These are phyloP conservation scores for Pythium dissotocum DNA, from an alignment of 352 stramenopile genomes.

Conservation along the genomic window DNA sequence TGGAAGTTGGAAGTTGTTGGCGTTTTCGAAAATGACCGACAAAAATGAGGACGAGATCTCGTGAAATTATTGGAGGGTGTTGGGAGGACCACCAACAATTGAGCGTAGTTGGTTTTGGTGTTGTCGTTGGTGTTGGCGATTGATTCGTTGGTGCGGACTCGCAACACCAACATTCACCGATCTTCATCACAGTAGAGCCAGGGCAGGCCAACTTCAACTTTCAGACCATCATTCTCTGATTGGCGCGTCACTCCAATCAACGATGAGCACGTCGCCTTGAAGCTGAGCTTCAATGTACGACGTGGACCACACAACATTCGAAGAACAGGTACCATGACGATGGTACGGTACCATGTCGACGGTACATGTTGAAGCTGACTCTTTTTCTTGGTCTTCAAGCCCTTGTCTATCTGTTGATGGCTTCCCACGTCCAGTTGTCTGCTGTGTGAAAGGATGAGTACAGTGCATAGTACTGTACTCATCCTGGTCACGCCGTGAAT, in stretches of 20 bases:
- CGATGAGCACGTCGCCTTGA: slow-evolving; percentile 20
- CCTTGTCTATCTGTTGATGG: too few relatives aligned
- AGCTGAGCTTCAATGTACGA: neutral
- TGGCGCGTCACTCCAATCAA: slow-evolving; percentile 13
- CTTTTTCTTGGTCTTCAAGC: too few relatives aligned
- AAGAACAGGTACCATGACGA: neutral
- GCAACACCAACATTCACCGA: slow-evolving; percentile 1
- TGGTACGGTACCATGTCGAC: slow-evolving; percentile 3
- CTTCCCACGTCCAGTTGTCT: too few relatives aligned
- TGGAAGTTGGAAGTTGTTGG: neutral
- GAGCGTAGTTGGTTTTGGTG: neutral
- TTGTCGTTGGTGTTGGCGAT: neutral
- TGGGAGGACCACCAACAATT: neutral
- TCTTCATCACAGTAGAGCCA: neutral
- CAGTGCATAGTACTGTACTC: too few relatives aligned
- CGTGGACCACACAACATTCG: neutral
- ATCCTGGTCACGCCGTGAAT: too few relatives aligned
- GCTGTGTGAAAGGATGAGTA: too few relatives aligned
- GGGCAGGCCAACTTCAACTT: slow-evolving; percentile 9
- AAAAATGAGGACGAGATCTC: neutral
- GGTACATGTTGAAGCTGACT: too few relatives aligned
- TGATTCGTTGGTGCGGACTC: neutral
- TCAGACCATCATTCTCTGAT: neutral
- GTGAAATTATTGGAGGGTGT: neutral
- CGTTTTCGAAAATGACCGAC: slow-evolving; percentile 13